These are phyloP conservation scores for Yamadazyma membranifaciens DNA, from an alignment of 1,139 yeast genomes.

Conservation along the genomic window DNA sequence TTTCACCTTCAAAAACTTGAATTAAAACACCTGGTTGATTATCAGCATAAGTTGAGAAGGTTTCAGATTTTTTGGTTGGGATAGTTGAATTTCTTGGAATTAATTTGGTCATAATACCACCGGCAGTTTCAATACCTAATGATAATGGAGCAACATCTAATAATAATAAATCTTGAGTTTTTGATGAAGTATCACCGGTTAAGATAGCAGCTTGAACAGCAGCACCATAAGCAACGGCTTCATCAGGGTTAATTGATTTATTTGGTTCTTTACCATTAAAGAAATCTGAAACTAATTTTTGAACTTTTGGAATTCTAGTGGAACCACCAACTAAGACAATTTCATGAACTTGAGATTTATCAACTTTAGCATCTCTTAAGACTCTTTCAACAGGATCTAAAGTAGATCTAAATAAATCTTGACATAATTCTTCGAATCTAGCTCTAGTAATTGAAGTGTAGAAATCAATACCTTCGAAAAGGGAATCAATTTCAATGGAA, in stretches of 20 bases:
- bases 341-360: slow-evolving; percentile 88
- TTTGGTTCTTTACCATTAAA: slow-evolving; percentile 97
- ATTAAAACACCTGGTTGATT: slow-evolving; percentile 99
- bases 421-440: slow-evolving; percentile 88
- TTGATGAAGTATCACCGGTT: slow-evolving; percentile 96
- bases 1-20: slow-evolving; percentile 99
- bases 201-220: slow-evolving; percentile 99
- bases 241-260: slow-evolving; percentile 98
- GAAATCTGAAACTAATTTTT: slow-evolving; percentile 95
- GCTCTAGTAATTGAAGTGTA: slow-evolving; percentile 98
- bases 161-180: slow-evolving; percentile 95
- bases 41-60: slow-evolving; percentile 99
- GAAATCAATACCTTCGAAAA: slow-evolving; percentile 95
- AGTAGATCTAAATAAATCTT: slow-evolving; percentile 95
- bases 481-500: slow-evolving; percentile 94
- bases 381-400: slow-evolving; percentile 98
- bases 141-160: slow-evolving; percentile 99
- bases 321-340: slow-evolving; percentile 99
- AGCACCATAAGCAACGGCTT: slow-evolving; percentile 98
- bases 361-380: slow-evolving; percentile 89
- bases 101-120: slow-evolving; percentile 99
- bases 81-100: slow-evolving; percentile 99
- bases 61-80: slow-evolving; percentile 99
- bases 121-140: slow-evolving; percentile 97
- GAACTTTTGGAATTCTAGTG: slow-evolving; percentile 99